Evolutionary conservation across 176 grass and related monocot species (phyloP).

Genomic region (Microstegium vimineum): DNA sequence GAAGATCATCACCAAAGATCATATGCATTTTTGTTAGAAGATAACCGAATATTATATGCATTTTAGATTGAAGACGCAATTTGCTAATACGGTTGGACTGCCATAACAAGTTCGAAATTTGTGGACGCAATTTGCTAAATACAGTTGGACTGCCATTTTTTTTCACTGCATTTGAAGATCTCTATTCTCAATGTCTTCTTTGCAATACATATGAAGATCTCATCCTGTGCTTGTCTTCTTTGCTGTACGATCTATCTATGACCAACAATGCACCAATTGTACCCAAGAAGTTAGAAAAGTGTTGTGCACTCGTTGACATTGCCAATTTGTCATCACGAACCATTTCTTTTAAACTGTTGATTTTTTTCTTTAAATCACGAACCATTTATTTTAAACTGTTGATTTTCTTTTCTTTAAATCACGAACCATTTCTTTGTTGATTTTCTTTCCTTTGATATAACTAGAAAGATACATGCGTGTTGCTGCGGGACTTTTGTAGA

Average conservation of each 20-base stretch:
- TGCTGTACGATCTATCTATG: too few relatives aligned
- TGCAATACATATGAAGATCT: background rate
- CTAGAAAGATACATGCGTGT: too few relatives aligned
- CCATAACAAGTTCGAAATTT: background rate
- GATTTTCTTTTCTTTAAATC: too few relatives aligned
- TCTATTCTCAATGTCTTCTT: background rate
- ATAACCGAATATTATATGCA: too few relatives aligned
- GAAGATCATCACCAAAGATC: background rate
- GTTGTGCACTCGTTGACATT: background rate
- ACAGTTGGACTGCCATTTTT: background rate
- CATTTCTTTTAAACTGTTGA: background rate
- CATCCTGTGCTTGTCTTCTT: background rate
- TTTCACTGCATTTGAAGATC: background rate
- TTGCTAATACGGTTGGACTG: background rate
- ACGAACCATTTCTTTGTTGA: too few relatives aligned
- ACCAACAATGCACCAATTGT: too few relatives aligned
- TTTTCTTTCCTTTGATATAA: too few relatives aligned
- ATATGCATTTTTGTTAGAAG: background rate
- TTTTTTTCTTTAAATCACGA: background rate
- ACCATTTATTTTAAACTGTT: too few relatives aligned
- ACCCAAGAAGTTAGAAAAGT: too few relatives aligned
- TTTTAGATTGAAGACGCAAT: background rate
- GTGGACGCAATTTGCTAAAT: background rate
- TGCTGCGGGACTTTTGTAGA: too few relatives aligned
- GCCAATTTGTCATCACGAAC: background rate